Conservation (phyloP, 2,329 filamentous ascomycete genomes). For the Colletotrichum tropicale region DNA sequence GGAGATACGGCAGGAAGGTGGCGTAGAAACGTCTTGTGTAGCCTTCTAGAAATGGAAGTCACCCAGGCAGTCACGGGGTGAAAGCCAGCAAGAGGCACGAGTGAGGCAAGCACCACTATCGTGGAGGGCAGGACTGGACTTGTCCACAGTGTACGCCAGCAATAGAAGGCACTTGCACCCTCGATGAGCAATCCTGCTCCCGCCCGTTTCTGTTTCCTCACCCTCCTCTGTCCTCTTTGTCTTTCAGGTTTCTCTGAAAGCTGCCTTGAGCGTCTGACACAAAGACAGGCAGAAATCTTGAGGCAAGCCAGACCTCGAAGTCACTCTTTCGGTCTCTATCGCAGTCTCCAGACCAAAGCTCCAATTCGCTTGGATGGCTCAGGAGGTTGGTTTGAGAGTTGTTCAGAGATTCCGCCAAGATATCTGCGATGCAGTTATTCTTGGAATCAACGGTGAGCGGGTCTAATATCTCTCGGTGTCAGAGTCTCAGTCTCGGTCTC, state of each 20-base stretch:
- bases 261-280: not conserved
- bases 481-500: constrained; percentile 12
- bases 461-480: not conserved
- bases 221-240: not conserved
- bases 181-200: not conserved
- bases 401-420: constrained; percentile 1
- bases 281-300: not conserved
- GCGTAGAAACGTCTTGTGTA: not conserved
- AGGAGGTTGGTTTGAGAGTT: constrained; percentile 1
- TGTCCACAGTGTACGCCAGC: not conserved
- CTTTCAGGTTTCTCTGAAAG: not conserved
- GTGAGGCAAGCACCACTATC: not conserved
- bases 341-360: not conserved
- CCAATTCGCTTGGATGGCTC: not conserved
- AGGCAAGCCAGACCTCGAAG: not conserved
- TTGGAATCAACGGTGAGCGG: constrained; percentile 1
- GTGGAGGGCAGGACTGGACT: not conserved
- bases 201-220: not conserved
- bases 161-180: constrained; percentile 3
- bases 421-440: constrained; percentile 11
- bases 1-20: not conserved
- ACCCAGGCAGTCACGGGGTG: not conserved
- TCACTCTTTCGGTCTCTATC: not conserved
- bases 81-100: not conserved
- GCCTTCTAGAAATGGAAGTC: not conserved